These are phyloP conservation scores for Helotiales sp. DNA, from an alignment of 2,329 filamentous ascomycete species.

Conservation along the genomic window DNA sequence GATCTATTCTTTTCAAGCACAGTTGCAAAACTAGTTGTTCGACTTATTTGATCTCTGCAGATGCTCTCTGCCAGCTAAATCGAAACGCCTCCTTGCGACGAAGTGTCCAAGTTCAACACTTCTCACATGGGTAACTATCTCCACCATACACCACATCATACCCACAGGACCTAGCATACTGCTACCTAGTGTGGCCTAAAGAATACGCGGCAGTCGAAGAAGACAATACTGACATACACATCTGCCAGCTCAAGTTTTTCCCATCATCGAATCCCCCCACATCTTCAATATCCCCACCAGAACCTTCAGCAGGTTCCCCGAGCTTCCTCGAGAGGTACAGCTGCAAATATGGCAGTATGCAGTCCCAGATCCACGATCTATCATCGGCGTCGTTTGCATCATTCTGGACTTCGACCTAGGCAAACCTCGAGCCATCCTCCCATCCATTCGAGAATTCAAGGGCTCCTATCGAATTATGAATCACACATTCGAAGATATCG, in stretches of 20 bases:
- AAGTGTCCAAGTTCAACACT: too few species aligned
- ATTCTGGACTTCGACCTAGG: conserved; percentile 15
- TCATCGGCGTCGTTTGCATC: conserved; percentile 4
- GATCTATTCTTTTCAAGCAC: too few species aligned
- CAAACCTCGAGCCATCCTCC: conserved; percentile 15
- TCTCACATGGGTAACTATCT: not conserved
- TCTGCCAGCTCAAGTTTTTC: not conserved
- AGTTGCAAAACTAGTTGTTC: too few species aligned
- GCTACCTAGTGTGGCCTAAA: not conserved
- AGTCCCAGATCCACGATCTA: conserved; percentile 3
- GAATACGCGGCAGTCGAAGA: not conserved
- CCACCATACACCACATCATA: not conserved
- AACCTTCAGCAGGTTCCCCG: conserved; percentile 10
- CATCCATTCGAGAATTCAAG: conserved; percentile 10
- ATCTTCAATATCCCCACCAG: not conserved
- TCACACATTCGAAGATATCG: too few species aligned
- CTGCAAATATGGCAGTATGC: conserved; percentile 14
- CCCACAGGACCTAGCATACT: not conserved
- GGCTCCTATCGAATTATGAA: not conserved
- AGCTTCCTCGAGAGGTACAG: conserved; percentile 17
- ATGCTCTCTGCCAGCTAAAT: too few species aligned
- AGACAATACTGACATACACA: not conserved
- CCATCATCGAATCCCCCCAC: not conserved
- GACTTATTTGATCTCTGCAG: too few species aligned
- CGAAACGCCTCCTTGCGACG: too few species aligned